Evolutionary conservation across 345 rosid genomes (phyloP).

Genomic region (Erysimum cheiranthoides): DNA sequence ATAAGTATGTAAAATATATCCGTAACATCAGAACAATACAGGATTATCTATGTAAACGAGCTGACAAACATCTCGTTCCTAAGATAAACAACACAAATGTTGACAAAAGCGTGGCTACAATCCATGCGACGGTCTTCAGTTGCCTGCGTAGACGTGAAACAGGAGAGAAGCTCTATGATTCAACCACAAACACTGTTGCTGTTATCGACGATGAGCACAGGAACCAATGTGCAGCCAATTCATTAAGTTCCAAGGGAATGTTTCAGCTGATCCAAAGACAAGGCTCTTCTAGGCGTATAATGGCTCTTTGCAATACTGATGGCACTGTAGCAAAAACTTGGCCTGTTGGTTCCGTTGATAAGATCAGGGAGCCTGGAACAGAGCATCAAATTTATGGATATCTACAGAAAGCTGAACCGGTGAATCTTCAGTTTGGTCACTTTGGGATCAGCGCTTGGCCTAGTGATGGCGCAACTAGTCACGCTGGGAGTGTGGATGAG

Average conservation of each 20-base stretch:
- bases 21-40: conserved; percentile 95
- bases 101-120: conserved; percentile 95
- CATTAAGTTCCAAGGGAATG: conserved; percentile 95
- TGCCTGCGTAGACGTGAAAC: conserved; percentile 90
- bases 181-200: conserved; percentile 74
- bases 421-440: conserved; percentile 95
- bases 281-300: conserved; percentile 91
- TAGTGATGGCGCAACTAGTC: conserved; percentile 90
- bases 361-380: conserved; percentile 59
- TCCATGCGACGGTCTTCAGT: conserved; percentile 96
- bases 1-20: conserved; percentile 96
- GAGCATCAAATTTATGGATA: conserved; percentile 71
- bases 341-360: conserved; percentile 74
- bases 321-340: conserved; percentile 98
- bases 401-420: conserved; percentile 78
- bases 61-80: conserved; percentile 98
- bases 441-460: conserved; percentile 99
- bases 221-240: conserved; percentile 91
- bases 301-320: conserved; percentile 94
- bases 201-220: conserved; percentile 88
- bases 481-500: conserved; percentile 89
- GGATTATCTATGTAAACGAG: conserved; percentile 91
- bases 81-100: conserved; percentile 98
- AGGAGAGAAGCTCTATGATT: conserved; percentile 88
- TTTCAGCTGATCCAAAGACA: conserved; percentile 91